Evolutionary conservation across 2,329 filamentous ascomycete genomes (phyloP), one percentile per base, ranked within the genome.

Genomic region (Neopestalotiopsis sp.): DNA sequence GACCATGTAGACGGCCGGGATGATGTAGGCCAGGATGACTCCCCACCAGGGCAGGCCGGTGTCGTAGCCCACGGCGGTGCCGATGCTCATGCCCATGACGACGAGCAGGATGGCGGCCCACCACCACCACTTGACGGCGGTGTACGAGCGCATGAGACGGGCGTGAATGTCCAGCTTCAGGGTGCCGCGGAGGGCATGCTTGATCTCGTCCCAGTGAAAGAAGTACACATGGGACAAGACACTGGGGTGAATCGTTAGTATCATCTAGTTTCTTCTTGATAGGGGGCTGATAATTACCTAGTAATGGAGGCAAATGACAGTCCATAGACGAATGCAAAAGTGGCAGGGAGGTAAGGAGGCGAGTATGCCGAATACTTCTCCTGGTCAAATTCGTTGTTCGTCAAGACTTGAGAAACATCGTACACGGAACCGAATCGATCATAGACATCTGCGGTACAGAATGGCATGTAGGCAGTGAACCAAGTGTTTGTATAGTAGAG

Each of bases 361-460:
- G 87, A 89, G 71, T 89, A 89, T 1, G 76, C 77, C 9, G 79
- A 74, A 71, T 89, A 89, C n/a, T 84, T 84, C 17, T 79, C 76
- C 38, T 79, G 73, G 69, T 89, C 81, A 20, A 89, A 82, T 0
- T 77, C 67, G 9, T 81, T 80, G 28, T 81, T 80, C 12, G 79
- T 77, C 67, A 90, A 79, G 5, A 90, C 85, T 1, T 77, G 79
- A 0, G 80, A 78, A 0, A 85, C 83, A 56, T 89, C 82, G 71
- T 89, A 89, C 0, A 78, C 69, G 4, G 79, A 71, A 0, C 84
- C 87, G 0, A 79, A 86, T 58, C 88, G 87, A 74, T 89, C 87
- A 64, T 83, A 89, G 7, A 84, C 86, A 13, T 83, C 82, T n/a
- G 85, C 82, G 40, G 83, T 85, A 30, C 85, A 82, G 45, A 88